phyloP scores from a whole-genome alignment of 2,329 filamentous ascomycete species.

The Fusarium metavorans region DNA sequence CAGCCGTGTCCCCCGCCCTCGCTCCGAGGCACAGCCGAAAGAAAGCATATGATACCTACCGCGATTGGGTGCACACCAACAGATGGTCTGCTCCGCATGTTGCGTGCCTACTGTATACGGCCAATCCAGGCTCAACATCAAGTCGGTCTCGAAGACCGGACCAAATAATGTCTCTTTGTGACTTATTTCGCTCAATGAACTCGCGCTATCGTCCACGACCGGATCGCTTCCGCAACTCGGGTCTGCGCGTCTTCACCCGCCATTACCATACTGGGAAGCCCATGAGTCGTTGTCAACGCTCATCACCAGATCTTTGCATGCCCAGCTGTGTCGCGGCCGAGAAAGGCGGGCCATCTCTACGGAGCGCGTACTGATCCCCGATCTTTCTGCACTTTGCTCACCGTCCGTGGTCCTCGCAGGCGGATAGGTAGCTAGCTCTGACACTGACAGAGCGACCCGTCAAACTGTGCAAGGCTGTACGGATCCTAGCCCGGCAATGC shows the following conservation, averaged over 20 bases:
- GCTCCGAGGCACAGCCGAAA: constrained; percentile 43
- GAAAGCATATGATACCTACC: constrained; percentile 36
- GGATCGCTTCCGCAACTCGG: constrained; percentile 25
- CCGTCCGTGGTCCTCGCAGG: constrained; percentile 16
- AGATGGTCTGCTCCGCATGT: constrained; percentile 10
- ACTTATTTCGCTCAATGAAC: constrained; percentile 23
- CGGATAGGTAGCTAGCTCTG: neutral
- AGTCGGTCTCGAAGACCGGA: constrained; percentile 15
- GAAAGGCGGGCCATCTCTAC: constrained; percentile 9
- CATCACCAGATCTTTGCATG: constrained; percentile 40
- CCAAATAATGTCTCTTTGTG: constrained; percentile 10
- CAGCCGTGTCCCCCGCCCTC: constrained; percentile 18
- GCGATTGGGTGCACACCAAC: constrained; percentile 22
- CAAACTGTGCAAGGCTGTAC: constrained; percentile 43
- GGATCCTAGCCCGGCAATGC: constrained; percentile 44
- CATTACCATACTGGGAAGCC: constrained; percentile 11
- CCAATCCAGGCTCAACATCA: constrained; percentile 18
- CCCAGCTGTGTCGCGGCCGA: constrained; percentile 20
- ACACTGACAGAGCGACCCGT: constrained; percentile 30
- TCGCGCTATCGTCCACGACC: constrained; percentile 23
- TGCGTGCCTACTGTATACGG: constrained; percentile 3
- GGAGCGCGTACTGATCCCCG: constrained; percentile 11
- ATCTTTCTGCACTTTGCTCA: constrained; percentile 21
- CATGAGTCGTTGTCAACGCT: constrained; percentile 17
- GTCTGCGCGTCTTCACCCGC: constrained; percentile 23